These are phyloP conservation scores for Xerocomus potaroensis DNA, from an alignment of 768 basidiomycete genomes.

Conservation along the genomic window DNA sequence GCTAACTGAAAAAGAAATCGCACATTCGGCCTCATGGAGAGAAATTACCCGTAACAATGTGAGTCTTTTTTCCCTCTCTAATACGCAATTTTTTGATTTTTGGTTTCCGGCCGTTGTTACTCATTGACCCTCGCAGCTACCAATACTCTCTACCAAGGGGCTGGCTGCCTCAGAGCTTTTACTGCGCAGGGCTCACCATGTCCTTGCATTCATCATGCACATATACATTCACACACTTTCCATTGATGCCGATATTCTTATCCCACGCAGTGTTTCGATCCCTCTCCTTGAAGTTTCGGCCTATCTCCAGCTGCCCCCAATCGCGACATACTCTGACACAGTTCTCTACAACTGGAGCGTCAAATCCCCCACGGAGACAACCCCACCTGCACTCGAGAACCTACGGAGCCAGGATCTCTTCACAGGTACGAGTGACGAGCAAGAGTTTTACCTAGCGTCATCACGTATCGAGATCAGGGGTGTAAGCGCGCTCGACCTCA, in stretches of 20 bases:
- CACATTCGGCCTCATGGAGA: conserved; percentile 52
- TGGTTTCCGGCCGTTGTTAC: not conserved
- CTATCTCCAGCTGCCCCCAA: conserved; percentile 75
- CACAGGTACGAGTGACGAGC: conserved; percentile 75
- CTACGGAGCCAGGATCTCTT: conserved; percentile 66
- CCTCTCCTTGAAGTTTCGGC: conserved; percentile 71
- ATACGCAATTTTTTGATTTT: not conserved
- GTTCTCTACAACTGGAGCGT: conserved; percentile 83
- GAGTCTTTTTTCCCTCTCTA: conserved; percentile 11
- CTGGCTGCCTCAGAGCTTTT: conserved; percentile 49
- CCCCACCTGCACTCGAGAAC: conserved; percentile 47
- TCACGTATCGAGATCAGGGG: conserved; percentile 85
- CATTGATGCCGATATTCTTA: conserved; percentile 44
- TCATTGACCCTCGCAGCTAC: conserved; percentile 40
- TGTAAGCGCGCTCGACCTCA: conserved; percentile 77
- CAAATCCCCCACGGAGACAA: conserved; percentile 25
- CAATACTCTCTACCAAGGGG: conserved; percentile 43
- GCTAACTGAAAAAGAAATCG: conserved; percentile 34
- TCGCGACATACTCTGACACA: conserved; percentile 87
- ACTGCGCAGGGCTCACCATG: conserved; percentile 69
- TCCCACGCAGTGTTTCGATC: conserved; percentile 67
- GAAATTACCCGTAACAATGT: conserved; percentile 45
- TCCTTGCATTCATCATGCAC: conserved; percentile 70
- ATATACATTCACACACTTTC: conserved; percentile 72
- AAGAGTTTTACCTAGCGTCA: conserved; percentile 84